Base-by-base conservation (phyloP, 345 rosid species). In the Passiflora organensis region DNA sequence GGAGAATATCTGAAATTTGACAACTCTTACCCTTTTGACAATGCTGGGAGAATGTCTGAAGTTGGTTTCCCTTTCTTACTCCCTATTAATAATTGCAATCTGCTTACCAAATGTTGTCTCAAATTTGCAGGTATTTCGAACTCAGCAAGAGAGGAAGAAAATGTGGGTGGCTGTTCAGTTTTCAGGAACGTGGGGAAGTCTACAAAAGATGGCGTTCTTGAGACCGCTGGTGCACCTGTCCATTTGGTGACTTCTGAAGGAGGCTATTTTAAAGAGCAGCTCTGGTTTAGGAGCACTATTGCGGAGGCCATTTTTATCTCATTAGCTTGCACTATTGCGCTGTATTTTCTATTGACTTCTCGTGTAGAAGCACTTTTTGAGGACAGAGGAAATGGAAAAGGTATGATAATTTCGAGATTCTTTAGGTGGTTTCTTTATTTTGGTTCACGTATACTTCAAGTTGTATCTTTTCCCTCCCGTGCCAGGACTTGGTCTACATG, bases 321-420 rank as follows among this genome's bases (percentile, higher is more conserved):
- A n/a, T n/a, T 95, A 5, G 58, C 86, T 73, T 83, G 97, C 21
- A 54, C 83, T 16, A 70, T 89, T 51, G 89, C 85, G 1, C 72
- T 89, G 65, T 85, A 81, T 6, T 89, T 89, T 55, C 72, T 93
- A 60, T 67, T 93, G 63, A 84, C 86, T 60, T 93, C 96, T 73
- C 97, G 95, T 64, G 78, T 78, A 14, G 91, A 91, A 20, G 99
- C 99, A 17, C 91, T 89, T 58, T 80, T 85, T 32, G 96, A 89
- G 76, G 99, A 93, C 61, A 76, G 85, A 59, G 95, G 99, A 64
- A 76, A 89, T 42, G 72, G 91, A 65, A 89, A 89, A 86, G 99
- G 99, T 89, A 71, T 63, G 41, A 37, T 25, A 25, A 16, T 59
- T 43, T 62, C 41, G 16, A 57, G 23, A 23, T 10, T 6, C n/a